These are phyloP conservation scores for Cucumis cinereus DNA, from an alignment of 306 rosid genomes.

Conservation along the genomic window DNA sequence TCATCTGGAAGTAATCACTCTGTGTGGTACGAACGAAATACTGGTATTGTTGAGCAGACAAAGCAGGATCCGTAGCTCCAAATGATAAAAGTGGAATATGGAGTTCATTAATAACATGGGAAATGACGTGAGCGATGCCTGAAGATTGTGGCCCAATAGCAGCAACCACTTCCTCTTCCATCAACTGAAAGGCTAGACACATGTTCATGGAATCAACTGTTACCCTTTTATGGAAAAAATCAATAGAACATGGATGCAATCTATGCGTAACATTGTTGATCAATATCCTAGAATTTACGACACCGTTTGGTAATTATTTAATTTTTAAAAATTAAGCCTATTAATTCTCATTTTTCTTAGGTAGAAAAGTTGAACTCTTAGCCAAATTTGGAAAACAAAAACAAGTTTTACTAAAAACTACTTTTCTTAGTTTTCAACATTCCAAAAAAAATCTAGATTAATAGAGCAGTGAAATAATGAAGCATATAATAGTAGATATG, in stretches of 20 bases:
- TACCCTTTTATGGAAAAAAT: neutral
- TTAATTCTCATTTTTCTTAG: too few species aligned
- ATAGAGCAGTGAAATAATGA: neutral
- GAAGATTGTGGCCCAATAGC: slow-evolving; percentile 94
- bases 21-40: slow-evolving; percentile 71
- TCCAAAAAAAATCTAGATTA: neutral
- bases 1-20: slow-evolving; percentile 68
- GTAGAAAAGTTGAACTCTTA: too few species aligned
- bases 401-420: too few species aligned
- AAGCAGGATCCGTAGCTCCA: slow-evolving; percentile 80
- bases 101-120: slow-evolving; percentile 85
- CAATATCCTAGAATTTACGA: neutral
- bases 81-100: slow-evolving; percentile 82
- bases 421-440: neutral
- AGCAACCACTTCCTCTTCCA: slow-evolving; percentile 60
- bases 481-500: neutral
- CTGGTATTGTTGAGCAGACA: slow-evolving; percentile 67
- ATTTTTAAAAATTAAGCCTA: too few species aligned
- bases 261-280: neutral
- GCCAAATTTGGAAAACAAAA: too few species aligned
- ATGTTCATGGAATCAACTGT: slow-evolving; percentile 17
- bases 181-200: slow-evolving; percentile 67
- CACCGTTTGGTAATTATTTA: too few species aligned
- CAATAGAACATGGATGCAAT: too few species aligned
- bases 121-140: slow-evolving; percentile 75